These are phyloP conservation scores for Ilex aquifolium DNA, from an alignment of 257 asterid genomes.

Conservation along the genomic window DNA sequence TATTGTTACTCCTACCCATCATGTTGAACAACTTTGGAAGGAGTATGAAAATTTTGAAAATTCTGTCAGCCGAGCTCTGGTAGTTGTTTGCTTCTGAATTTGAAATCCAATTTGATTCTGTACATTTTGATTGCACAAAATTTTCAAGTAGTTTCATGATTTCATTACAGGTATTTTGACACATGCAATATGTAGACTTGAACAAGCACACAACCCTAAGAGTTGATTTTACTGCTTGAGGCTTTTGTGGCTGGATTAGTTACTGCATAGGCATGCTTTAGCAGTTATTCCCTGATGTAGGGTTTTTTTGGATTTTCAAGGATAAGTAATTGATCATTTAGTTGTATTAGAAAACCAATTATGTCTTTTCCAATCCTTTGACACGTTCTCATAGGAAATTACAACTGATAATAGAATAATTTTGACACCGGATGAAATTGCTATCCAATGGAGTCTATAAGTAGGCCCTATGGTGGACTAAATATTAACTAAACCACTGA, in stretches of 20 bases:
- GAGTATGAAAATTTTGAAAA: constrained; percentile 96
- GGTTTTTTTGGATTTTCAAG: too few species aligned
- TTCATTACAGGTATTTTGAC: neutral
- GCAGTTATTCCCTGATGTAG: neutral
- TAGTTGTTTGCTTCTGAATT: constrained; percentile 25
- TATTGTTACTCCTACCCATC: constrained; percentile 82
- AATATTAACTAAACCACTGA: too few species aligned
- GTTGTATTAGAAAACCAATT: too few species aligned
- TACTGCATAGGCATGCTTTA: neutral
- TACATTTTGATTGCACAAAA: too few species aligned
- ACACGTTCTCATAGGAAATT: too few species aligned
- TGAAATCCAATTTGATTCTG: neutral
- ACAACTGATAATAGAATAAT: too few species aligned
- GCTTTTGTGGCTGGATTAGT: neutral
- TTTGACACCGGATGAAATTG: too few species aligned
- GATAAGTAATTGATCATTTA: too few species aligned
- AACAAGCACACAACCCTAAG: neutral
- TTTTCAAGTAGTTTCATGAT: neutral
- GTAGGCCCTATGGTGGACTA: too few species aligned
- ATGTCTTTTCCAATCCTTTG: too few species aligned
- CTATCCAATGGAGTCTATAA: too few species aligned
- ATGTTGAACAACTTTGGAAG: constrained; percentile 95
- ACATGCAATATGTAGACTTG: neutral
- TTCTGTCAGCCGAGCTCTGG: constrained; percentile 93
- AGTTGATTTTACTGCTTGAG: constrained; percentile 5